A percentile compares a stretch with the other conserved stretches of the same genome.
Conservation (phyloP, 495 filamentous ascomycete species). For the Trichoderma reesei region DNA sequence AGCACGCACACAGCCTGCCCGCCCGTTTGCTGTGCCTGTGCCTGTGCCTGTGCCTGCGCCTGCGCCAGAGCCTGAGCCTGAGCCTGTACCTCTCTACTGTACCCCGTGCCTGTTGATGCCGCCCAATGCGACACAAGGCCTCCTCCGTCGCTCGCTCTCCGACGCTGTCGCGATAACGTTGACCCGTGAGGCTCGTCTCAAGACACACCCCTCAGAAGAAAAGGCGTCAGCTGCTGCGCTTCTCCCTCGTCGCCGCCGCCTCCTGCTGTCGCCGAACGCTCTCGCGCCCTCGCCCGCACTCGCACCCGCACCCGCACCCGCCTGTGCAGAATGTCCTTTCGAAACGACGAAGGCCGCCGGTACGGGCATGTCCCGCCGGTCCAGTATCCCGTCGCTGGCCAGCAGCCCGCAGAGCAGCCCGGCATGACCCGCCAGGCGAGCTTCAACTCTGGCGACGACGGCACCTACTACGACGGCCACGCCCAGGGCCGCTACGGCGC, state of each 20-base stretch:
- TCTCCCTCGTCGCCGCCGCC: neutral
- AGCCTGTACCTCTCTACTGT: neutral
- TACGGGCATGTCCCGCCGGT: conserved; percentile 50
- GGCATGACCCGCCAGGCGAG: conserved; percentile 52
- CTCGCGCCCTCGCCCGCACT: neutral
- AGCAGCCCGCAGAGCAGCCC: conserved; percentile 22
- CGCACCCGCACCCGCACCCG: too few species aligned
- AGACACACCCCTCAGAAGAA: neutral
- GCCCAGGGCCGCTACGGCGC: conserved; percentile 11
- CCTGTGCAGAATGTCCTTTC: conserved; percentile 38
- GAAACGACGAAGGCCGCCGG: conserved; percentile 43
- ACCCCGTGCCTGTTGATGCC: neutral
- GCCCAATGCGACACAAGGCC: neutral
- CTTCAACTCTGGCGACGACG: conserved; percentile 74
- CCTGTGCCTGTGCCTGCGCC: neutral
- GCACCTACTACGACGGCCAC: conserved; percentile 36
- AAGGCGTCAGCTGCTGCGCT: neutral
- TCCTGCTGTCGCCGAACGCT: neutral
- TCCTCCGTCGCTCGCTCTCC: neutral
- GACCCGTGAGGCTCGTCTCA: conserved; percentile 1
- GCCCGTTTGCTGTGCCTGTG: too few species aligned
- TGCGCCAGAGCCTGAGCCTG: neutral
- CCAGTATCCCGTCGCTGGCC: conserved; percentile 40
- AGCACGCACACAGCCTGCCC: neutral
- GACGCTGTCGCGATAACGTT: neutral